phyloP scores from a whole-genome alignment of 2,329 filamentous ascomycete genomes.

The Macrophomina phaseolina region DNA sequence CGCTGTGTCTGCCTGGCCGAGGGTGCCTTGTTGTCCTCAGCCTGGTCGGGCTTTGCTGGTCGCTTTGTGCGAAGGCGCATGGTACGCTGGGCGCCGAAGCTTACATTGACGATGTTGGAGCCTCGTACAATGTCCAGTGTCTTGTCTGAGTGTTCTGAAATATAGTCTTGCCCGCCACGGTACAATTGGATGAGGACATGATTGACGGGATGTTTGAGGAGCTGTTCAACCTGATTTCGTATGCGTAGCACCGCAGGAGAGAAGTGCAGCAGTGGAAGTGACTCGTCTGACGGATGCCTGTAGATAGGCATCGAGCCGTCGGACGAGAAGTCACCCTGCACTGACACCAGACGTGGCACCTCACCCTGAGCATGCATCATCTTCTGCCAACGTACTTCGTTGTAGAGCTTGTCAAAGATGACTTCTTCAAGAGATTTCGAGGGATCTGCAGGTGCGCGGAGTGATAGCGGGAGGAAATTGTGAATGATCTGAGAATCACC shows the following conservation, averaged over 20 bases:
- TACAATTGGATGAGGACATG: conserved; percentile 94
- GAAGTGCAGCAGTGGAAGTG: conserved; percentile 77
- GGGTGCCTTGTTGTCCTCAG: conserved; percentile 33
- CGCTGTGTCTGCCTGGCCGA: conserved; percentile 65
- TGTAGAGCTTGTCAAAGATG: conserved; percentile 72
- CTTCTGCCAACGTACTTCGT: conserved; percentile 83
- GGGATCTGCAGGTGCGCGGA: conserved; percentile 36
- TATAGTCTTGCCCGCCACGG: conserved; percentile 85
- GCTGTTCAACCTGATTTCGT: conserved; percentile 69
- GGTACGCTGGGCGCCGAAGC: conserved; percentile 86
- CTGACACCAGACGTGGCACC: conserved; percentile 88
- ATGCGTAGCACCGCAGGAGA: conserved; percentile 74
- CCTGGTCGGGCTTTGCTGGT: conserved; percentile 29
- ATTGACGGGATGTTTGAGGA: conserved; percentile 81
- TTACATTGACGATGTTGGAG: conserved; percentile 90
- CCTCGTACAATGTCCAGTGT: conserved; percentile 84
- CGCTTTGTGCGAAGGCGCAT: conserved; percentile 91
- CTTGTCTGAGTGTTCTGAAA: conserved; percentile 97
- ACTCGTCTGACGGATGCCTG: conserved; percentile 89
- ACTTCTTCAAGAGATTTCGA: conserved; percentile 56
- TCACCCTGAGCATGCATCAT: conserved; percentile 94
- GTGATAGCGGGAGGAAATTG: conserved; percentile 65
- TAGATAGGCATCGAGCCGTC: conserved; percentile 88
- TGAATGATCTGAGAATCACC: conserved; percentile 79
- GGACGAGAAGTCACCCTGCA: conserved; percentile 73